Evolutionary conservation across 1,139 yeast genomes (phyloP).

Genomic region (Zygosaccharomyces sapae): DNA sequence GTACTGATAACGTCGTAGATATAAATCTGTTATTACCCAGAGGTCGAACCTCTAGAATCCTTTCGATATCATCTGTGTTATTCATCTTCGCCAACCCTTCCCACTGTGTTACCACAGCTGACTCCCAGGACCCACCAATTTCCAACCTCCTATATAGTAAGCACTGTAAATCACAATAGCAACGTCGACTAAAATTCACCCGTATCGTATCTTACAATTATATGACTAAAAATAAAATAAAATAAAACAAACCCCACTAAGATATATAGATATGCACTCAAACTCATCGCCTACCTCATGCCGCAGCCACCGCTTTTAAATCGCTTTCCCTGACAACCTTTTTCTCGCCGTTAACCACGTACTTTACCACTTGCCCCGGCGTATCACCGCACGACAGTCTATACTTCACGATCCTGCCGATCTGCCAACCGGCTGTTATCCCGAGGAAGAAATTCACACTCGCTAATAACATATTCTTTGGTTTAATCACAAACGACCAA

Average conservation of each 20-base stretch:
- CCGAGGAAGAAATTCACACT: slow-evolving; percentile 93
- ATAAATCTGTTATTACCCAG: slow-evolving; percentile 21
- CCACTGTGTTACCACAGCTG: too few species aligned
- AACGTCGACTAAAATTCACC: too few species aligned
- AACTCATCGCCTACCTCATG: background rate
- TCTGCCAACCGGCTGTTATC: slow-evolving; percentile 81
- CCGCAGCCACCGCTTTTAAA: background rate
- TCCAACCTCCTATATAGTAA: too few species aligned
- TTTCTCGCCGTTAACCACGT: slow-evolving; percentile 51
- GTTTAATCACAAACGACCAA: slow-evolving; percentile 93
- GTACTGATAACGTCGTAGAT: slow-evolving; percentile 25
- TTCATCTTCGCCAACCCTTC: background rate
- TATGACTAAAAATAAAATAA: too few species aligned
- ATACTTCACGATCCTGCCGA: slow-evolving; percentile 63
- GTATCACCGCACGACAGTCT: slow-evolving; percentile 52
- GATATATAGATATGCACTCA: background rate
- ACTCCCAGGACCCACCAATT: too few species aligned
- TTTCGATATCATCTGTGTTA: slow-evolving; percentile 9
- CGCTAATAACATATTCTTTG: slow-evolving; percentile 82
- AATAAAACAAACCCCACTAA: slow-evolving; percentile 5
- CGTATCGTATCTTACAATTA: too few species aligned
- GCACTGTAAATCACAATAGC: too few species aligned
- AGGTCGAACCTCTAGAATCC: slow-evolving; percentile 19
- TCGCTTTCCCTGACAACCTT: slow-evolving; percentile 4
- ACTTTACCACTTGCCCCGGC: slow-evolving; percentile 49